These are phyloP conservation scores for Metschnikowia hibisci DNA, from an alignment of 805 yeast genomes.

Conservation along the genomic window DNA sequence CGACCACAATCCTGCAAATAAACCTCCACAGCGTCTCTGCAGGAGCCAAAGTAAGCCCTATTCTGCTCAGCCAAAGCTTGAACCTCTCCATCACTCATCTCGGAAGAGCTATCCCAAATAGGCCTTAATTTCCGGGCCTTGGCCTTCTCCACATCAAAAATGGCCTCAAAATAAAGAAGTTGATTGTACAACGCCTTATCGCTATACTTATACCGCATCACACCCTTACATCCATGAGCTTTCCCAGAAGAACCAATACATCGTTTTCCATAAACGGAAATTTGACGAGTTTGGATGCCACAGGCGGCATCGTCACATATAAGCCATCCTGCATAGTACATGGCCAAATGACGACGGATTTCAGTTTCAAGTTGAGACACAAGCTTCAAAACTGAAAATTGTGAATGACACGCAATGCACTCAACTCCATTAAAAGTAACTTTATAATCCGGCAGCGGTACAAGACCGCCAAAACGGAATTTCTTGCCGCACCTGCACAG, in stretches of 20 bases:
- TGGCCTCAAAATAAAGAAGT: slow-evolving; percentile 66
- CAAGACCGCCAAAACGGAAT: slow-evolving; percentile 74
- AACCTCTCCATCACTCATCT: slow-evolving; percentile 47
- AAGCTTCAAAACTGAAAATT: slow-evolving; percentile 50
- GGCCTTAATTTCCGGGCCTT: slow-evolving; percentile 56
- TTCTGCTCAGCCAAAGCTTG: slow-evolving; percentile 80
- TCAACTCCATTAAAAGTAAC: slow-evolving; percentile 66
- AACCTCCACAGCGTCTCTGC: slow-evolving; percentile 59
- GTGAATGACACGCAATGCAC: slow-evolving; percentile 58
- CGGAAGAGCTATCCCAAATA: background rate
- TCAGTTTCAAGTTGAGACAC: slow-evolving; percentile 72
- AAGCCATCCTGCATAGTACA: slow-evolving; percentile 84
- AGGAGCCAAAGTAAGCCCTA: slow-evolving; percentile 51
- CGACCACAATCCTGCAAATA: slow-evolving; percentile 82
- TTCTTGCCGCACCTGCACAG: slow-evolving; percentile 58
- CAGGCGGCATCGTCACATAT: slow-evolving; percentile 84
- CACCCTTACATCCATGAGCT: slow-evolving; percentile 70
- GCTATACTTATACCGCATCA: slow-evolving; percentile 69
- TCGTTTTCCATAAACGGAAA: slow-evolving; percentile 84
- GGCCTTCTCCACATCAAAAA: slow-evolving; percentile 81
- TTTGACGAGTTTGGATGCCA: slow-evolving; percentile 73
- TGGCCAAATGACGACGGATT: slow-evolving; percentile 63
- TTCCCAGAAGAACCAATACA: slow-evolving; percentile 67
- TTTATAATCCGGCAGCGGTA: slow-evolving; percentile 55
- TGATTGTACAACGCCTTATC: slow-evolving; percentile 86